Percentiles rank a stretch among this genome's conserved stretches.
Evolutionary conservation across 805 yeast genomes (phyloP).

Genomic region (Yamadazyma sp.): DNA sequence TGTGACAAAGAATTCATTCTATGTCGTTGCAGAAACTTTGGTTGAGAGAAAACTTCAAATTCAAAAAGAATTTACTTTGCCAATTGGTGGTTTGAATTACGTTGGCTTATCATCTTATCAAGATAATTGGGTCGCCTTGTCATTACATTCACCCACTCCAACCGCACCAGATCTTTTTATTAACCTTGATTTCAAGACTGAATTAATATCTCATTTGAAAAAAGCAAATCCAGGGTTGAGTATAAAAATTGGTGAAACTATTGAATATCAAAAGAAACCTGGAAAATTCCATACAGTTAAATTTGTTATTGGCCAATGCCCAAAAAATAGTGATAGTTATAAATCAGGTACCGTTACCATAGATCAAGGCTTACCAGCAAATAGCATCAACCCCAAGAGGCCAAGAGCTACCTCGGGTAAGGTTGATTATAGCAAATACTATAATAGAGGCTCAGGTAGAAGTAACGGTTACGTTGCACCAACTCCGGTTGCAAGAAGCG

Average conservation of each 20-base stretch:
- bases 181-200: conserved; percentile 85
- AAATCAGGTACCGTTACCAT: conserved; percentile 87
- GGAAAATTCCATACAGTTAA: conserved; percentile 78
- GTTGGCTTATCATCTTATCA: conserved; percentile 72
- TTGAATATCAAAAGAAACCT: conserved; percentile 87
- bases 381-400: conserved; percentile 64
- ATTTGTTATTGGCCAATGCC: conserved; percentile 56
- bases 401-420: conserved; percentile 55
- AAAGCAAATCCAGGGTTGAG: conserved; percentile 54
- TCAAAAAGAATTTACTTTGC: conserved; percentile 60
- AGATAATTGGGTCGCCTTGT: conserved; percentile 89
- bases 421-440: conserved; percentile 43
- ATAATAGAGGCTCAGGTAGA: conserved; percentile 27
- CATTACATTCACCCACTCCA: conserved; percentile 45
- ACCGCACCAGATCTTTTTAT: conserved; percentile 74
- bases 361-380: conserved; percentile 73
- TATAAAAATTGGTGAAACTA: conserved; percentile 65
- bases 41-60: conserved; percentile 56
- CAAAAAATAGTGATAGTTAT: conserved; percentile 66
- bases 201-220: conserved; percentile 72
- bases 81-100: conserved; percentile 55
- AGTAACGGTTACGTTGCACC: conserved; percentile 20
- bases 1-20: conserved; percentile 59
- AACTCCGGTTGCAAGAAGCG: conserved; percentile 14
- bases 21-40: conserved; percentile 70